These are phyloP conservation scores for Sclerotinia trifoliorum DNA, from an alignment of 2,329 filamentous ascomycete species.

Conservation along the genomic window DNA sequence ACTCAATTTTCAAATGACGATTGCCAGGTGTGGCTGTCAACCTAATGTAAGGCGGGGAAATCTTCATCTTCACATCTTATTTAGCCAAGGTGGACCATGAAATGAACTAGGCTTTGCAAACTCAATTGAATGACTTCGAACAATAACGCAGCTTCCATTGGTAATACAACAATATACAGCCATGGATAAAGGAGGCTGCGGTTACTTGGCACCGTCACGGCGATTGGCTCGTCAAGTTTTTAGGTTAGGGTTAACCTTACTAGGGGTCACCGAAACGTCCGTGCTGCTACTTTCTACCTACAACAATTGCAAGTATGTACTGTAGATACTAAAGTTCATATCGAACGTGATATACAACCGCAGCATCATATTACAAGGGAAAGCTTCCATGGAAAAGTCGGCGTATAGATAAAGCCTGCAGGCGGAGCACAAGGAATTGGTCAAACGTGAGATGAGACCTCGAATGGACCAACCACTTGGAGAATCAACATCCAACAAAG, in stretches of 20 bases:
- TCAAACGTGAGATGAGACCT: background rate
- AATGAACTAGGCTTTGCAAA: background rate
- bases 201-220: background rate
- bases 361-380: too few relatives aligned
- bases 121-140: background rate
- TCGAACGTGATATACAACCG: background rate
- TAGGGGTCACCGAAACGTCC: background rate
- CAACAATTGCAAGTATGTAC: too few relatives aligned
- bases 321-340: background rate
- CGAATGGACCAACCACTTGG: background rate
- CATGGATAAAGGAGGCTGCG: too few relatives aligned
- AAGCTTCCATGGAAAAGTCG: background rate
- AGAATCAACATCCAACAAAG: background rate
- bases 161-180: background rate
- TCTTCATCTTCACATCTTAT: background rate
- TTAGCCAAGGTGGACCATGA: background rate
- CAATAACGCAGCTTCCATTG: background rate
- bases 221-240: background rate
- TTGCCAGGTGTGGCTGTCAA: background rate
- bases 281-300: background rate
- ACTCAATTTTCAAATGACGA: background rate
- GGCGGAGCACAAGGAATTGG: background rate
- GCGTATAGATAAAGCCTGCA: background rate
- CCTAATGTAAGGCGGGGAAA: background rate
- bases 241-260: background rate